Conservation (phyloP, 805 yeast genomes). For the Myxozyma udenii region DNA sequence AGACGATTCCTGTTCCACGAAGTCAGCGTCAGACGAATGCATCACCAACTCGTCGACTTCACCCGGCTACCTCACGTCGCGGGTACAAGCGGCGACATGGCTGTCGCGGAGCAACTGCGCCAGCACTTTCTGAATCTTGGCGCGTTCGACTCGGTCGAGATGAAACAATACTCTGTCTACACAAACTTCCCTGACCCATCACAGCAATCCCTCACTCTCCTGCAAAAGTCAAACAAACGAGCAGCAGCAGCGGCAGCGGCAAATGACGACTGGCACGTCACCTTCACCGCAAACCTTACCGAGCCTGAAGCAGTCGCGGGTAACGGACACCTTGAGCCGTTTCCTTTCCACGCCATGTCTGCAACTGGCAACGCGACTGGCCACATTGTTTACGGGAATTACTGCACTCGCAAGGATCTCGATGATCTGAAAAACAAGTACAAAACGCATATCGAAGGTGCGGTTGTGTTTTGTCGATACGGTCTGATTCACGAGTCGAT, state of each 20-base stretch:
- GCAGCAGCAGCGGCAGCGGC: conserved; percentile 29
- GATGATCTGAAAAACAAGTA: conserved; percentile 42
- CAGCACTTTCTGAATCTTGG: conserved; percentile 47
- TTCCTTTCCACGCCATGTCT: conserved; percentile 69
- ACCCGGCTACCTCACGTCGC: conserved; percentile 82
- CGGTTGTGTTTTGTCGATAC: conserved; percentile 64
- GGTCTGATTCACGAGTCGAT: conserved; percentile 68
- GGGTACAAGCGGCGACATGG: conserved; percentile 81
- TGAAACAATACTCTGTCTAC: conserved; percentile 52
- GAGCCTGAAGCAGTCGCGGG: conserved; percentile 22
- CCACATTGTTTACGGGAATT: conserved; percentile 62
- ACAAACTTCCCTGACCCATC: conserved; percentile 61
- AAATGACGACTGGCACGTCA: conserved; percentile 51
- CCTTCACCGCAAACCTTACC: conserved; percentile 32
- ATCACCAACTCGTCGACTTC: conserved; percentile 65
- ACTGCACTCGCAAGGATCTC: conserved; percentile 62
- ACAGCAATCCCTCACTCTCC: conserved; percentile 8
- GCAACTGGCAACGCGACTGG: conserved; percentile 74
- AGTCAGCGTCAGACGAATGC: conserved; percentile 56
- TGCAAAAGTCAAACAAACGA: not conserved
- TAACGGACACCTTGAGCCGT: conserved; percentile 14
- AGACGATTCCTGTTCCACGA: conserved; percentile 49
- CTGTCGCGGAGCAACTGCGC: conserved; percentile 64
- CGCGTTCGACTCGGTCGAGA: conserved; percentile 41
- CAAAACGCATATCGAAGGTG: conserved; percentile 53